Conservation (phyloP, 306 rosid species). For the Medicago lupulina region DNA sequence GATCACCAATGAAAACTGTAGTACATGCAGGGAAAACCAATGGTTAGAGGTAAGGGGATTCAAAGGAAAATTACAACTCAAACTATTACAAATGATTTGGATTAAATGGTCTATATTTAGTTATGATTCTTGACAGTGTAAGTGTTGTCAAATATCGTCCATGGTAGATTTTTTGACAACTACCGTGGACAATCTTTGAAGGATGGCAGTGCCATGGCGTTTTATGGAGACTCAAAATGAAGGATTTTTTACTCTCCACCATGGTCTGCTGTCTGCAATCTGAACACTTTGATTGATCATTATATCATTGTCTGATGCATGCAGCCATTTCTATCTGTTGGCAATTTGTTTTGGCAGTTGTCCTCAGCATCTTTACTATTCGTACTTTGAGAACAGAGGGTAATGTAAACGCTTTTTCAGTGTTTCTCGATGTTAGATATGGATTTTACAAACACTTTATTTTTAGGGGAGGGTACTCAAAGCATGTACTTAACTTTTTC, state of each 20-base stretch:
- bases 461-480: constrained; percentile 4
- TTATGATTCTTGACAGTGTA: background rate
- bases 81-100: background rate
- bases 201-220: background rate
- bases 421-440: constrained; percentile 4
- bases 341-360: background rate
- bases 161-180: background rate
- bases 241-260: background rate
- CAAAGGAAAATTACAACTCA: background rate
- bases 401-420: no score
- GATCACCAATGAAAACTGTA: no score
- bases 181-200: background rate
- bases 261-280: background rate
- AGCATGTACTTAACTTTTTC: background rate
- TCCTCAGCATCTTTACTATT: background rate
- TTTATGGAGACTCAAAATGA: background rate
- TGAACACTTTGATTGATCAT: background rate
- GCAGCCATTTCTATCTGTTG: background rate
- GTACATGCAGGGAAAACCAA: no score
- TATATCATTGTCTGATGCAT: constrained; percentile 2
- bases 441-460: background rate
- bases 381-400: background rate
- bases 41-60: background rate
- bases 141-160: background rate
- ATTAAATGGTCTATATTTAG: background rate